phyloP scores from a whole-genome alignment of 2,329 filamentous ascomycete species.

The Fusarium poae region DNA sequence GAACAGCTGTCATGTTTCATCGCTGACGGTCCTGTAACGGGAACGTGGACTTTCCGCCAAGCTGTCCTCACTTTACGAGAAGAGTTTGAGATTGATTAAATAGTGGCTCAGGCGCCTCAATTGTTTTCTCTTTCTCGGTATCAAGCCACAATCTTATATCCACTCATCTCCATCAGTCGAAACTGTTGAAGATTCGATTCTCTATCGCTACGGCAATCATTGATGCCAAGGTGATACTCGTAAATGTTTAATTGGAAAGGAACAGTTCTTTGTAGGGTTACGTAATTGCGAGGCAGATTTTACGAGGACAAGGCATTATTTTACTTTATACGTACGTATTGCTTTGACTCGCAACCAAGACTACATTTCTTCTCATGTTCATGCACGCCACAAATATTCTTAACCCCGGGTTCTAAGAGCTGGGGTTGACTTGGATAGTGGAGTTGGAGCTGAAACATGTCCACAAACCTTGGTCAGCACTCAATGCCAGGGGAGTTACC shows the following conservation, averaged over 20 bases:
- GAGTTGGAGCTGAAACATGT: background rate
- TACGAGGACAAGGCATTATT: background rate
- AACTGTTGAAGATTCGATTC: no score
- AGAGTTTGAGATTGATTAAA: conserved; percentile 12
- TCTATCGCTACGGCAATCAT: background rate
- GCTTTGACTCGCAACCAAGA: background rate
- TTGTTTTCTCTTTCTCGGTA: background rate
- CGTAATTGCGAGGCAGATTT: background rate
- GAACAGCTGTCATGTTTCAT: conserved; percentile 32
- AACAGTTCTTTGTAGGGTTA: background rate
- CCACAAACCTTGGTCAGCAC: background rate
- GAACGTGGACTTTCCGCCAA: conserved; percentile 9
- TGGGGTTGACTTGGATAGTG: background rate
- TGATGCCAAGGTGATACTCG: background rate
- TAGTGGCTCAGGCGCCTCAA: background rate
- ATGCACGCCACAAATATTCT: background rate
- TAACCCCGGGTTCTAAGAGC: background rate
- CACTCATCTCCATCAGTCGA: background rate
- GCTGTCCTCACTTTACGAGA: background rate
- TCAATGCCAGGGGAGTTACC: background rate
- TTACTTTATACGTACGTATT: background rate
- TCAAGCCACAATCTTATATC: background rate
- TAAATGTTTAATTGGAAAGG: background rate
- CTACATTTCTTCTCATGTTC: background rate
- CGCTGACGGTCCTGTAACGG: conserved; percentile 19